phyloP scores from a whole-genome alignment of 257 asterid genomes.

The Craterostigma plantagineum region DNA sequence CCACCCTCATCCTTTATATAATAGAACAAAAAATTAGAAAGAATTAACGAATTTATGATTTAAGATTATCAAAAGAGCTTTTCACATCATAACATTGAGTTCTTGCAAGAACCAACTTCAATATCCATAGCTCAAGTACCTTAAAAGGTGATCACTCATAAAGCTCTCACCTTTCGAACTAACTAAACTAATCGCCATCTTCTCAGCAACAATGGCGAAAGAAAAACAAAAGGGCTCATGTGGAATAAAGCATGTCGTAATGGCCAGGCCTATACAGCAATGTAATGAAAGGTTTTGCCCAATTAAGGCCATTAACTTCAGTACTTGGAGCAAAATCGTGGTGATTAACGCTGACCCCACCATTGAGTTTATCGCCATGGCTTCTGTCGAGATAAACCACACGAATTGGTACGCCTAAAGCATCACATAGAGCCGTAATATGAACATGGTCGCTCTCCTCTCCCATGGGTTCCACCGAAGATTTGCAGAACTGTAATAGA shows the following conservation, averaged over 20 bases:
- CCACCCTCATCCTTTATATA: too few relatives aligned
- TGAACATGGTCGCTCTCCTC: constrained; percentile 98
- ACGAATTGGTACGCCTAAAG: constrained; percentile 77
- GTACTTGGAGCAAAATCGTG: constrained; percentile 61
- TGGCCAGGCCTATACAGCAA: constrained; percentile 94
- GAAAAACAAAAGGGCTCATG: constrained; percentile 9
- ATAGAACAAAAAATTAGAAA: too few relatives aligned
- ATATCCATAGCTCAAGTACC: too few relatives aligned
- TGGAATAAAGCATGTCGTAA: constrained; percentile 71
- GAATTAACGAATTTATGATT: too few relatives aligned
- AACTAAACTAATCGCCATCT: too few relatives aligned
- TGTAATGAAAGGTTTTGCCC: constrained; percentile 26
- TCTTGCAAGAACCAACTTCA: too few relatives aligned
- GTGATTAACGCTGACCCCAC: constrained; percentile 38
- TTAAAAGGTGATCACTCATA: too few relatives aligned
- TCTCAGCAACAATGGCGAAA: too few relatives aligned
- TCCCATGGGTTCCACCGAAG: constrained; percentile 97
- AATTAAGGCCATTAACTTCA: constrained; percentile 19
- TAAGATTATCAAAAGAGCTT: too few relatives aligned
- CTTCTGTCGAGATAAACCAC: constrained; percentile 93
- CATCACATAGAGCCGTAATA: constrained; percentile 79
- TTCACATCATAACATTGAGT: too few relatives aligned
- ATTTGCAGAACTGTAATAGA: constrained; percentile 74
- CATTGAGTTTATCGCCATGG: constrained; percentile 55
- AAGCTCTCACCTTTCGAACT: too few relatives aligned